These are phyloP conservation scores for Deakozyma indianensis DNA, from an alignment of 805 yeast genomes.

Conservation along the genomic window DNA sequence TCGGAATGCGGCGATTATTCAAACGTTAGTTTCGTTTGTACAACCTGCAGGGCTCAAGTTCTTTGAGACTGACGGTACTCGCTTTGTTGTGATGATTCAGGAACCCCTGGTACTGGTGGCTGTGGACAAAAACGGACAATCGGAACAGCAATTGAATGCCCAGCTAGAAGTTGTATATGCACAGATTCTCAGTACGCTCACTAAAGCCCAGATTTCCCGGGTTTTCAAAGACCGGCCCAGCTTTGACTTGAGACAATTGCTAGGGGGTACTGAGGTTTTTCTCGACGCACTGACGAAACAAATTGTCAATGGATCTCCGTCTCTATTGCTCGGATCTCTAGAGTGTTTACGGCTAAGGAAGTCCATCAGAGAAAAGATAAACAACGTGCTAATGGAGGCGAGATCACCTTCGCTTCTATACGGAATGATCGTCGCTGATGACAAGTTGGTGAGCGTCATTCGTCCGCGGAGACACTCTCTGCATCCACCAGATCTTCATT, in stretches of 20 bases:
- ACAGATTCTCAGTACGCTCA: slow-evolving; percentile 65
- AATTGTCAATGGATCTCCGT: slow-evolving; percentile 40
- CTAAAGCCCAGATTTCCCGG: slow-evolving; percentile 61
- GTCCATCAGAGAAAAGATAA: slow-evolving; percentile 42
- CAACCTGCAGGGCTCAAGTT: slow-evolving; percentile 26
- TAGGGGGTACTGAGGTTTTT: slow-evolving; percentile 65
- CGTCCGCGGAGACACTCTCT: slow-evolving; percentile 68
- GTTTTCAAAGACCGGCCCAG: slow-evolving; percentile 60
- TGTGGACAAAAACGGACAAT: slow-evolving; percentile 26
- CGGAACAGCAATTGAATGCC: slow-evolving; percentile 30
- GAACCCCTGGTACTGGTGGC: slow-evolving; percentile 66
- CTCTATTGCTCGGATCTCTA: slow-evolving; percentile 48
- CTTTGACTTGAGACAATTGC: slow-evolving; percentile 62
- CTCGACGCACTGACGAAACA: slow-evolving; percentile 48
- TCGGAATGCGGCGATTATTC: slow-evolving; percentile 66
- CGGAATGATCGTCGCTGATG: slow-evolving; percentile 55
- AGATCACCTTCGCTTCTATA: slow-evolving; percentile 49
- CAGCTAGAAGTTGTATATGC: slow-evolving; percentile 66
- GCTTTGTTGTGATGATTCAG: slow-evolving; percentile 45
- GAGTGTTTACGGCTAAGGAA: slow-evolving; percentile 48
- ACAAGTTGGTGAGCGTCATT: slow-evolving; percentile 52
- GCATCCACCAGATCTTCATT: slow-evolving; percentile 68
- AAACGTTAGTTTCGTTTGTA: slow-evolving; percentile 62
- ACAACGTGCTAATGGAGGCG: slow-evolving; percentile 35
- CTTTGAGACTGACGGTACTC: slow-evolving; percentile 36